These are phyloP conservation scores for Termitomyces bulborhizus DNA, from an alignment of 768 basidiomycete genomes.

Conservation along the genomic window DNA sequence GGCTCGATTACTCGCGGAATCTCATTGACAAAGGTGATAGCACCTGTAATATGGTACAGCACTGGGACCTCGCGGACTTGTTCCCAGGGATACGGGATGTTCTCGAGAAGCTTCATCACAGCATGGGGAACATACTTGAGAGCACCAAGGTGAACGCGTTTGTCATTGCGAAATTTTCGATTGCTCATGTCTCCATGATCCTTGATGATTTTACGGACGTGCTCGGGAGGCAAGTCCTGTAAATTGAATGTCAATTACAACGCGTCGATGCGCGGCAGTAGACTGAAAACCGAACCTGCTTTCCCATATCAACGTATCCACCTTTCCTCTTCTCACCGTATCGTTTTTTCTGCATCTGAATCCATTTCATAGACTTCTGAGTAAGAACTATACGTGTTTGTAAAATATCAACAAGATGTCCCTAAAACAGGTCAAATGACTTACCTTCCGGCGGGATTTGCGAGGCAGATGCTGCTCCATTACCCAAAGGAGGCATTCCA, in stretches of 20 bases:
- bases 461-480: constrained; percentile 34
- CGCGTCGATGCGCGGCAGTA: constrained; percentile 2
- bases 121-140: constrained; percentile 99
- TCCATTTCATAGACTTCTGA: constrained; percentile 95
- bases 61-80: constrained; percentile 99
- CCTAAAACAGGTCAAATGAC: constrained; percentile 13
- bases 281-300: constrained; percentile 55
- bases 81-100: constrained; percentile 97
- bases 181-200: constrained; percentile 99
- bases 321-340: constrained; percentile 90
- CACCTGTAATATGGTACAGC: constrained; percentile 97
- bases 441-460: constrained; percentile 43
- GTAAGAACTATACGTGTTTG: constrained; percentile 48
- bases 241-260: constrained; percentile 8
- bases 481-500: constrained; percentile 40
- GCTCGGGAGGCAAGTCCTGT: constrained; percentile 93
- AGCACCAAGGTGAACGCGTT: constrained; percentile 97
- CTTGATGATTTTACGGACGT: constrained; percentile 98
- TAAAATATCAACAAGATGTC: constrained; percentile 13
- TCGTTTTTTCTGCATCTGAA: constrained; percentile 87
- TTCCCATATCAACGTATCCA: constrained; percentile 88
- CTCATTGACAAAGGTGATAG: constrained; percentile 99
- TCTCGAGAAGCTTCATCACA: constrained; percentile 98
- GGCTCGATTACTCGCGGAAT: constrained; percentile 96
- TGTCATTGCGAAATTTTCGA: constrained; percentile 98